Base-by-base conservation (phyloP, 208 protist genomes). In the Wallacemonas sp. region DNA sequence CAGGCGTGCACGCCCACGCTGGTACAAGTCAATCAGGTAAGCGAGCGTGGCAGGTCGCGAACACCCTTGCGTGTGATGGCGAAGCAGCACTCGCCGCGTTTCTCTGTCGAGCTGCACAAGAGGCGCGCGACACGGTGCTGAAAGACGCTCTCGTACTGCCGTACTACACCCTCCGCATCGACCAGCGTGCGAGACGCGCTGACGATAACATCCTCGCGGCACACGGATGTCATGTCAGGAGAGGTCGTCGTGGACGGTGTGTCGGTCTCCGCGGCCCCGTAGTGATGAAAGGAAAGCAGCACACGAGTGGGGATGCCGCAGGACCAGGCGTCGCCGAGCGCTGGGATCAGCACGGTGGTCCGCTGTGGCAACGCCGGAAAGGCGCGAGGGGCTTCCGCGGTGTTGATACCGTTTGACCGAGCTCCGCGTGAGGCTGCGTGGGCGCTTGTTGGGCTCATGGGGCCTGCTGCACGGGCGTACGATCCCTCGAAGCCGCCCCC, bases 101-200 rank as follows among this genome's bases (percentile, higher is more conserved):
- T 42, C 23, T 70, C 46, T 4, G 63, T 76, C 14, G 77, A 71
- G 25, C 67, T 75, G 54, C 87, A 87, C 32, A 92, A 57, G 36
- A 95, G 54, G 1, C 86, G 82, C 23, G 77, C 81, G 28, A 94
- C 86, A 23, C 89, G 89, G 68, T 95, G 86, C 52, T 92, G 89
- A n/a, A 72, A 29, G 10, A 49, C 65, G 67, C 52, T 63, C 48
- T 57, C 52, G 39, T 70, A 54, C 5, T 41, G 45, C 32, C 22
- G 16, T 32, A 62, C 1, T 57, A 49, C 20, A 62, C 54, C 44
- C 71, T 76, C 29, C 67, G 69, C 61, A 65, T 54, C 26, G 59
- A 74, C 3, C n/a, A 32, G 49, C 42, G 55, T 20, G 20, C 38
- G 28, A 14, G 29, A 32, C 3, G 16, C 8, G 55, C n/a, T 20